Percentiles rank a stretch among this genome's conserved stretches.
These are phyloP conservation scores for Plasmodium adleri DNA, from an alignment of 169 alveolate genomes.

Conservation along the genomic window DNA sequence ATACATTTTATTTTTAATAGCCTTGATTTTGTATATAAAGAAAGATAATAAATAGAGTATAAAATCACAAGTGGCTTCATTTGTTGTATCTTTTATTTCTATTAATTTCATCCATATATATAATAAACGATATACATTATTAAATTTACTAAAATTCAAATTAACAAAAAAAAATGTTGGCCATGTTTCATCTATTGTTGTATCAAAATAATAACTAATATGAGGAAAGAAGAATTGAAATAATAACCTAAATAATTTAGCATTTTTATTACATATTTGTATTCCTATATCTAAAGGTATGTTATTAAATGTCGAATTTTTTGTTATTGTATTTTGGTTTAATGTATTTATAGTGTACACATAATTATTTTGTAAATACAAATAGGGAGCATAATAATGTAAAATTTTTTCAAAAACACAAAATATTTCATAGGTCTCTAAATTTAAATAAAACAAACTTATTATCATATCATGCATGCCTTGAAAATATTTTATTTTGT, in stretches of 20 bases:
- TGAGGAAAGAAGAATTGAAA: constrained; percentile 66
- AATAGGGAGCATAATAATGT: constrained; percentile 72
- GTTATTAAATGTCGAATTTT: background rate
- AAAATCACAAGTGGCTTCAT: constrained; percentile 55
- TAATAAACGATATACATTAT: constrained; percentile 53
- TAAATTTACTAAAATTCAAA: constrained; percentile 61
- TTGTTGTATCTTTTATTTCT: constrained; percentile 42
- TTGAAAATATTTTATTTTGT: constrained; percentile 61
- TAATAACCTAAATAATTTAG: constrained; percentile 38
- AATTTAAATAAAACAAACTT: constrained; percentile 67
- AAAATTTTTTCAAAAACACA: constrained; percentile 72
- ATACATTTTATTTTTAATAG: constrained; percentile 24
- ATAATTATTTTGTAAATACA: constrained; percentile 23
- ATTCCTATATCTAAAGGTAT: constrained; percentile 33
- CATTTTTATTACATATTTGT: constrained; percentile 57
- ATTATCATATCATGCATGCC: constrained; percentile 76
- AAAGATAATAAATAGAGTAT: constrained; percentile 62
- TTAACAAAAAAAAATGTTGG: constrained; percentile 64
- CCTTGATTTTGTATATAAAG: constrained; percentile 28
- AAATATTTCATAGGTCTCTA: constrained; percentile 54
- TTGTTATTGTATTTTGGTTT: background rate
- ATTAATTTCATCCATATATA: constrained; percentile 50
- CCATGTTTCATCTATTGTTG: constrained; percentile 42
- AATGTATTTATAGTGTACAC: background rate
- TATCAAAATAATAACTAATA: constrained; percentile 50